Base-by-base conservation (phyloP, 2,329 filamentous ascomycete genomes). In the Biscogniauxia marginata region DNA sequence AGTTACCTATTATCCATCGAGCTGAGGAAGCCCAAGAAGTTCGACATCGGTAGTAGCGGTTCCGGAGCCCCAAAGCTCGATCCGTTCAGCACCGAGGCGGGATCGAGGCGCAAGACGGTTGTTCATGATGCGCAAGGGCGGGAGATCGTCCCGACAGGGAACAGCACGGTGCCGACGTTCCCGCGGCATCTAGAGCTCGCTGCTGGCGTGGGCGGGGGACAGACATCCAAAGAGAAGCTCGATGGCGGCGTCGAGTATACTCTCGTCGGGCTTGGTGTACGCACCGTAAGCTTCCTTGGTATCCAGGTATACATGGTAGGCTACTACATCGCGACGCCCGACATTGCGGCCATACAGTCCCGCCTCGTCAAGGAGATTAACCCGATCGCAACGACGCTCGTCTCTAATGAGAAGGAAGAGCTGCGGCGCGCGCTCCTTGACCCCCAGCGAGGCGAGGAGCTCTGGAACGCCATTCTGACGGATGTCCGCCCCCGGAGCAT, bases 231-330 rank as follows among this genome's bases (percentile, higher is more conserved):
- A 49, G 65, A 70, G 54, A 65, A 63, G 16, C 63, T 77, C 52
- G 73, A 76, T 49, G 69, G 76, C 57, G 80, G 76, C 57, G 80
- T 73, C 66, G 89, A 96, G 66, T 98, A 97, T 72, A 93, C 91
- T 20, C 81, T 98, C 0, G 83, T 98, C 6, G 95, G 95, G 0
- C 77, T 97, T 4, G 95, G 95, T 18, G 87, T 96, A 60, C 85
- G 95, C 54, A 92, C 89, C 1, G 95, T 99, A 25, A 96, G 90
- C 21, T 96, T 98, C 73, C 77, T 98, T 46, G 79, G 84, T 49
- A 91, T 99, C 46, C 88, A 96, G 71, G 95, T 99, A 52, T 99
- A 99, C 75, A 89, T 98, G 18, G 89, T 96, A 0, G 95, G 93
- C 16, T 85, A 96, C 66, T 99, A 99, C 76, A 82, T 98, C 22